Evolutionary conservation across 306 rosid genomes (phyloP).

Genomic region (Prunus davidiana): DNA sequence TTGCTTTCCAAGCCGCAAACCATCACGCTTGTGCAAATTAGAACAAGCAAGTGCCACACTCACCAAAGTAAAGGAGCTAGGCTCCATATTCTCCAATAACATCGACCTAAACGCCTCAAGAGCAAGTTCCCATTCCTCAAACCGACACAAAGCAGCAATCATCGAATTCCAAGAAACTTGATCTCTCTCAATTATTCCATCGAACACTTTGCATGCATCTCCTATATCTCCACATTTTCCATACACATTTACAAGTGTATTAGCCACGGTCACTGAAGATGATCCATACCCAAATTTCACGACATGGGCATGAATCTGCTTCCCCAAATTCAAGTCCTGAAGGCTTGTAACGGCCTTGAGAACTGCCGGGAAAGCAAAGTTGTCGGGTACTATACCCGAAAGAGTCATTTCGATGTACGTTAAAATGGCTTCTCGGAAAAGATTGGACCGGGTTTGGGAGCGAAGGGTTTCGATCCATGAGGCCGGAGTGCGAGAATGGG

Average conservation of each 20-base stretch:
- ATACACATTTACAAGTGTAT: slow-evolving; percentile 64
- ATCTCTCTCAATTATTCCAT: slow-evolving; percentile 50
- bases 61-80: slow-evolving; percentile 74
- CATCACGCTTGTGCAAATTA: slow-evolving; percentile 33
- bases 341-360: slow-evolving; percentile 53
- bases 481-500: slow-evolving; percentile 38
- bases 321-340: slow-evolving; percentile 54
- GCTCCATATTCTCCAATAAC: slow-evolving; percentile 47
- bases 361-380: slow-evolving; percentile 76
- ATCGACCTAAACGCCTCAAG: slow-evolving; percentile 49
- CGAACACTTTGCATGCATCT: slow-evolving; percentile 52
- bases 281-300: slow-evolving; percentile 53
- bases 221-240: slow-evolving; percentile 63
- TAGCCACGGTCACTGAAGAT: slow-evolving; percentile 49
- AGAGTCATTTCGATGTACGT: slow-evolving; percentile 48
- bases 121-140: slow-evolving; percentile 67
- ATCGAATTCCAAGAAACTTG: slow-evolving; percentile 85
- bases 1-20: slow-evolving; percentile 63
- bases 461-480: slow-evolving; percentile 68
- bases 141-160: slow-evolving; percentile 54
- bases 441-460: slow-evolving; percentile 44
- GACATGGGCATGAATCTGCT: slow-evolving; percentile 62
- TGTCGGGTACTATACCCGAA: slow-evolving; percentile 50
- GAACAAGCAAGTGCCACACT: slow-evolving; percentile 71
- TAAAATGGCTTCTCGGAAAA: slow-evolving; percentile 51